Percentiles rank a stretch among this genome's conserved stretches.
Evolutionary conservation across 2,329 filamentous ascomycete species (phyloP).

Genomic region (Stagonosporopsis tanaceti): DNA sequence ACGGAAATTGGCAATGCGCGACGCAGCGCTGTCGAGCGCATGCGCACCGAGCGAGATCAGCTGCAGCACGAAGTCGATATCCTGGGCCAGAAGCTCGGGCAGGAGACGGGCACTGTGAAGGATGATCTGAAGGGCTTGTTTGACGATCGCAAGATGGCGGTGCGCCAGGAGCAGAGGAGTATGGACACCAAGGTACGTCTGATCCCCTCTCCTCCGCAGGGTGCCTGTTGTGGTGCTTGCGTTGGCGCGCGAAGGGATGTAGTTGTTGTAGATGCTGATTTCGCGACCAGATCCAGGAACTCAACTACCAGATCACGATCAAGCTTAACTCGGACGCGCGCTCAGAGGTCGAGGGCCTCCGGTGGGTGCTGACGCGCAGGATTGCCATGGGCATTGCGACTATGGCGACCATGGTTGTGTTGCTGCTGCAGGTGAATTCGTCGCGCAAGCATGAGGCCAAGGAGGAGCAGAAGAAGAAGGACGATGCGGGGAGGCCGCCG

Average conservation of each 20-base stretch:
- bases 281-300: conserved; percentile 76
- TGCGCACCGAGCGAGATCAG: conserved; percentile 82
- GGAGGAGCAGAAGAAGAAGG: conserved; percentile 50
- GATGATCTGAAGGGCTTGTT: conserved; percentile 96
- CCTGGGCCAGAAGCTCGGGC: conserved; percentile 80
- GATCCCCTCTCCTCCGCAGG: not conserved
- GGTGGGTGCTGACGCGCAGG: conserved; percentile 81
- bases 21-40: conserved; percentile 78
- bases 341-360: conserved; percentile 87
- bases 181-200: conserved; percentile 76
- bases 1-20: conserved; percentile 85
- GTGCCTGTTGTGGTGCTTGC: not conserved
- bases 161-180: conserved; percentile 83
- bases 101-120: conserved; percentile 81
- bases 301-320: conserved; percentile 96
- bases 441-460: conserved; percentile 45
- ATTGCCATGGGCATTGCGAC: conserved; percentile 61
- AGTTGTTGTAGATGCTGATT: too few relatives aligned
- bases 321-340: conserved; percentile 87
- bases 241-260: too few relatives aligned
- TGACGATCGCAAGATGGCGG: conserved; percentile 92
- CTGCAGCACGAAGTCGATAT: conserved; percentile 97
- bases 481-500: conserved; percentile 24
- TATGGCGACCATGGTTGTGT: conserved; percentile 16
- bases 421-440: conserved; percentile 17